A percentile compares a stretch with the other conserved stretches of the same genome.
Conservation (phyloP, 2,329 filamentous ascomycete species). For the Keithomyces neogunnii region DNA sequence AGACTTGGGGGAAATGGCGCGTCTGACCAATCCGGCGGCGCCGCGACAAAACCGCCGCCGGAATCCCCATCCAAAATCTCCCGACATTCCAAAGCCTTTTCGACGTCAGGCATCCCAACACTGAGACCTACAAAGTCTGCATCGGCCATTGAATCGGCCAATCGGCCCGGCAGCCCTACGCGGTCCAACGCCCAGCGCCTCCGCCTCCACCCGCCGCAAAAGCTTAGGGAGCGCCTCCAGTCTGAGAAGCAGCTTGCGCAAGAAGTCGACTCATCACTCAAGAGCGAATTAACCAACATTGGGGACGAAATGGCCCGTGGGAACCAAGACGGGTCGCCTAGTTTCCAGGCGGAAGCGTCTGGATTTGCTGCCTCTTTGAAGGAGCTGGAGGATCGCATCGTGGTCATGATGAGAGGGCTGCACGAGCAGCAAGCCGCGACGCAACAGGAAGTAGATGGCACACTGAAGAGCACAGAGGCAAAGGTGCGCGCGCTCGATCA, state of each 20-base stretch:
- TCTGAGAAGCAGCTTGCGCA: constrained; percentile 69
- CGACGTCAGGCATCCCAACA: constrained; percentile 46
- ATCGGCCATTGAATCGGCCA: constrained; percentile 16
- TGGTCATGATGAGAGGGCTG: constrained; percentile 49
- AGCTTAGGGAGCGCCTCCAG: constrained; percentile 75
- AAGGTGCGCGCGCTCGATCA: constrained; percentile 80
- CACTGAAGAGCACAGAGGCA: constrained; percentile 64
- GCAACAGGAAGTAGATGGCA: constrained; percentile 62
- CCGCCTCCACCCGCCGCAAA: constrained; percentile 63
- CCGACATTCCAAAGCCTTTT: constrained; percentile 41
- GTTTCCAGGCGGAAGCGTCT: constrained; percentile 19
- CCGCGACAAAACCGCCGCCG: constrained; percentile 10
- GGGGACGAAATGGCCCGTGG: constrained; percentile 66
- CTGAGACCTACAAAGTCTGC: constrained; percentile 31
- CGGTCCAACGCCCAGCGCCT: constrained; percentile 39
- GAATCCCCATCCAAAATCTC: constrained; percentile 19
- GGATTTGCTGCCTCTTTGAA: constrained; percentile 43
- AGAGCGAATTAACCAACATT: constrained; percentile 71
- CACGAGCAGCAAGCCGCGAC: constrained; percentile 53
- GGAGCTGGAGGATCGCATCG: constrained; percentile 60
- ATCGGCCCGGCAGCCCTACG: constrained; percentile 19
- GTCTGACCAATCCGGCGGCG: not conserved
- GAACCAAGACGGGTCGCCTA: constrained; percentile 18
- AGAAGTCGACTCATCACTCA: constrained; percentile 59
- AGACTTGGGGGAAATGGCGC: not conserved